Conservation (phyloP, 306 rosid species). For the Clitoria ternatea region DNA sequence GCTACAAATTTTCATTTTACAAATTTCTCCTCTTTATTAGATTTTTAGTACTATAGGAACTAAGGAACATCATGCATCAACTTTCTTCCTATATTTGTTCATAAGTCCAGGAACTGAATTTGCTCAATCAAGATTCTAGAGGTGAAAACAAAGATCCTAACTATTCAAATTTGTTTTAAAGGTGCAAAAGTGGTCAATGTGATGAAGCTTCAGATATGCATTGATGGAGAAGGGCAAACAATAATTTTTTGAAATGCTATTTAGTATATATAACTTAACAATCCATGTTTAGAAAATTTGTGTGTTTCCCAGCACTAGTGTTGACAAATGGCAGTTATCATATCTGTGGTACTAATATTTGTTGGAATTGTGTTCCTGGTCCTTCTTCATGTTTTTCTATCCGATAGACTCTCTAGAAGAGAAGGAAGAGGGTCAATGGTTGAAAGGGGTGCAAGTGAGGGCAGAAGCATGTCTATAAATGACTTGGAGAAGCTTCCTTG, state of each 20-base stretch:
- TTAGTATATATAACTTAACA: not conserved
- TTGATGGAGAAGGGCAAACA: too few species aligned
- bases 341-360: conserved; percentile 33
- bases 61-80: not conserved
- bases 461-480: conserved; percentile 37
- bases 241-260: not conserved
- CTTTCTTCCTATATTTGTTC: not conserved
- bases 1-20: not conserved
- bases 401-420: conserved; percentile 39
- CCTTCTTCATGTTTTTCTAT: conserved; percentile 38
- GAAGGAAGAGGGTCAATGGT: conserved; percentile 11
- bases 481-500: conserved; percentile 66
- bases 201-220: too few species aligned
- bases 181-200: not conserved
- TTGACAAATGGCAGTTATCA: conserved; percentile 24
- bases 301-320: not conserved
- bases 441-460: conserved; percentile 18
- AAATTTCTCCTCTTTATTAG: not conserved
- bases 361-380: conserved; percentile 39
- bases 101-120: not conserved
- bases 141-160: not conserved
- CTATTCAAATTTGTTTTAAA: not conserved
- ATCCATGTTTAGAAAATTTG: not conserved
- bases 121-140: conserved; percentile 10
- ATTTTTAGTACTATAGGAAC: not conserved